Conservation (phyloP, 331 rosid species). For the Stylosanthes scabra region DNA sequence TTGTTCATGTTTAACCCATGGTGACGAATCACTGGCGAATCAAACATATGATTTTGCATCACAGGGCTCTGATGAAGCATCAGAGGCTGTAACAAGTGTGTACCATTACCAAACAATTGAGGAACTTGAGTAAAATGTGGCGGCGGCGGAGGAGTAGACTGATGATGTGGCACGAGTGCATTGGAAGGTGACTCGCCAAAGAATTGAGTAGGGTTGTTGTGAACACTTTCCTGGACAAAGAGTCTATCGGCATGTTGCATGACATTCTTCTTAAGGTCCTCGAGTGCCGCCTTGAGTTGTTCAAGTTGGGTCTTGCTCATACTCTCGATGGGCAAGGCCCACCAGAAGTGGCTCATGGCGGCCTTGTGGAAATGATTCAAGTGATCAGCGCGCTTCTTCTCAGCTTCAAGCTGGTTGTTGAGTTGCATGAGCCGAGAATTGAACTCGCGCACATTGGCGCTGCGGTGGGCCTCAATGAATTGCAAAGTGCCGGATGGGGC, state of each 20-base stretch:
- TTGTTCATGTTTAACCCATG: background rate
- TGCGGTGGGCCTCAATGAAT: conserved; percentile 43
- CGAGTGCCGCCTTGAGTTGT: background rate
- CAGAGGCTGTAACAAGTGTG: background rate
- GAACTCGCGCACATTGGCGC: conserved; percentile 33
- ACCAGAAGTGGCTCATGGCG: conserved; percentile 7
- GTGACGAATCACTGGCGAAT: too few relatives aligned
- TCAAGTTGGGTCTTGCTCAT: background rate
- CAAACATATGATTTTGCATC: conserved; percentile 39
- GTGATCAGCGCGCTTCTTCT: conserved; percentile 18
- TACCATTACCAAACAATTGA: background rate
- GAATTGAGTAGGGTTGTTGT: conserved; percentile 21
- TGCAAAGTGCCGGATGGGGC: conserved; percentile 1
- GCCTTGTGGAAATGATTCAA: background rate
- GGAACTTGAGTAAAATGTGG: background rate
- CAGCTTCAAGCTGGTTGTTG: background rate
- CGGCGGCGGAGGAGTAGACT: background rate
- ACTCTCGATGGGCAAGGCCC: conserved; percentile 4
- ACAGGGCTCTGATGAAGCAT: background rate
- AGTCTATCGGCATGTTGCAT: background rate
- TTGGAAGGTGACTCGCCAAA: background rate
- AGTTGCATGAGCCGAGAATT: conserved; percentile 26
- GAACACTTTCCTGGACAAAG: background rate
- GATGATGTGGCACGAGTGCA: background rate
- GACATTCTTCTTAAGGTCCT: conserved; percentile 11